Conservation (phyloP, 306 rosid genomes). For the Mimosa pudica region DNA sequence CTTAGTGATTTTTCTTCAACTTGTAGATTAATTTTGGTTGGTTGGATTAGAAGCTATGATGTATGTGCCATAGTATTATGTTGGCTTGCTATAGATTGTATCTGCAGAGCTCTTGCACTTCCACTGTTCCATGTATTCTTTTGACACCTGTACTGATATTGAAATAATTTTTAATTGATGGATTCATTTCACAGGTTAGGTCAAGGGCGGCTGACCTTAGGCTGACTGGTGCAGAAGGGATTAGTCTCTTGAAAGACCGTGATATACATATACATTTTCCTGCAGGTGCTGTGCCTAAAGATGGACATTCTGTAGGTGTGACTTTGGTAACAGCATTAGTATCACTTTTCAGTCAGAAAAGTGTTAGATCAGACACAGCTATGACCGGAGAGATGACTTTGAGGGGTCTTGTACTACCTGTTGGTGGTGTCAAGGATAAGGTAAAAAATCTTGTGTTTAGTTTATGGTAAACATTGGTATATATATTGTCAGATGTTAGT, state of each 20-base stretch:
- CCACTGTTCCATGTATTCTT: conserved; percentile 14
- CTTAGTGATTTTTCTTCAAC: conserved; percentile 11
- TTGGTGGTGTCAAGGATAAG: conserved; percentile 99
- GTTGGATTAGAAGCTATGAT: conserved; percentile 16
- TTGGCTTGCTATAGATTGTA: background rate
- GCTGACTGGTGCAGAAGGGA: conserved; percentile 63
- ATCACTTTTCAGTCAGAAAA: conserved; percentile 76
- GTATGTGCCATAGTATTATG: background rate
- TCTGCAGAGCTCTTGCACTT: conserved; percentile 5
- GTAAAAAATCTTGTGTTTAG: conserved; percentile 42
- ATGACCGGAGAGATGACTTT: conserved; percentile 99
- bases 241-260: conserved; percentile 80
- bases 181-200: conserved; percentile 63
- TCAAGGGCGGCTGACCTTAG: conserved; percentile 79
- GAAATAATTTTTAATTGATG: conserved; percentile 35
- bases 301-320: conserved; percentile 99
- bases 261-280: conserved; percentile 98
- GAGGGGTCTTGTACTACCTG: conserved; percentile 97
- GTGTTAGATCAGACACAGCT: conserved; percentile 92
- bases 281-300: conserved; percentile 98
- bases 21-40: conserved; percentile 18
- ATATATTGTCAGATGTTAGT: background rate
- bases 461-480: background rate
- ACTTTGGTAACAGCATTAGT: conserved; percentile 96
- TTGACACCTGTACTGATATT: conserved; percentile 25